phyloP scores from a whole-genome alignment of 2,329 filamentous ascomycete genomes.

The Arthroderma uncinatum region DNA sequence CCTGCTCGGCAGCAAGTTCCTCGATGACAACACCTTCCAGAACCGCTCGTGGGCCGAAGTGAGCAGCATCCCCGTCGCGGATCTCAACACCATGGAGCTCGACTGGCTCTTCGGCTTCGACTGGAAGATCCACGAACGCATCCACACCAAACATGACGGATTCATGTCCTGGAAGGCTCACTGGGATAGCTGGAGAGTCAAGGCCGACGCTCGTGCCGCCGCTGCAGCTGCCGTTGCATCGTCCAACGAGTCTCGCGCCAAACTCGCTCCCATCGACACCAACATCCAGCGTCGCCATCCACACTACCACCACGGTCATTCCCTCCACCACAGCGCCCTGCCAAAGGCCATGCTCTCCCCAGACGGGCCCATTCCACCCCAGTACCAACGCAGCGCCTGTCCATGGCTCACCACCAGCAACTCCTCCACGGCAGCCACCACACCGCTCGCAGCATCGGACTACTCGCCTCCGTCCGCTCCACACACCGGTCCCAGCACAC shows the following conservation, averaged over 20 bases:
- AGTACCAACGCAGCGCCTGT: slow-evolving; percentile 39
- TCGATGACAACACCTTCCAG: slow-evolving; percentile 96
- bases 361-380: slow-evolving; percentile 39
- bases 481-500: slow-evolving; percentile 38
- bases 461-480: slow-evolving; percentile 42
- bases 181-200: slow-evolving; percentile 54
- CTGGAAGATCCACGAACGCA: slow-evolving; percentile 79
- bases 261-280: slow-evolving; percentile 54
- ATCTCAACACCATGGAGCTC: slow-evolving; percentile 75
- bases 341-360: slow-evolving; percentile 41
- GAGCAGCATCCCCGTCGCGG: slow-evolving; percentile 71
- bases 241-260: slow-evolving; percentile 36
- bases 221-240: neutral
- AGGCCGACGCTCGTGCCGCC: slow-evolving; percentile 35
- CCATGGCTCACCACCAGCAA: slow-evolving; percentile 38
- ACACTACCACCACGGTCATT: slow-evolving; percentile 10
- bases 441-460: slow-evolving; percentile 32
- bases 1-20: slow-evolving; percentile 84
- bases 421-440: slow-evolving; percentile 38
- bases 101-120: slow-evolving; percentile 76
- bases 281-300: slow-evolving; percentile 44
- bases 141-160: slow-evolving; percentile 59
- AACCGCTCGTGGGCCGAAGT: slow-evolving; percentile 95
- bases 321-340: slow-evolving; percentile 16
- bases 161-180: slow-evolving; percentile 54